Conservation (phyloP, 305 asterid genomes). For the Fraxinus sp. region DNA sequence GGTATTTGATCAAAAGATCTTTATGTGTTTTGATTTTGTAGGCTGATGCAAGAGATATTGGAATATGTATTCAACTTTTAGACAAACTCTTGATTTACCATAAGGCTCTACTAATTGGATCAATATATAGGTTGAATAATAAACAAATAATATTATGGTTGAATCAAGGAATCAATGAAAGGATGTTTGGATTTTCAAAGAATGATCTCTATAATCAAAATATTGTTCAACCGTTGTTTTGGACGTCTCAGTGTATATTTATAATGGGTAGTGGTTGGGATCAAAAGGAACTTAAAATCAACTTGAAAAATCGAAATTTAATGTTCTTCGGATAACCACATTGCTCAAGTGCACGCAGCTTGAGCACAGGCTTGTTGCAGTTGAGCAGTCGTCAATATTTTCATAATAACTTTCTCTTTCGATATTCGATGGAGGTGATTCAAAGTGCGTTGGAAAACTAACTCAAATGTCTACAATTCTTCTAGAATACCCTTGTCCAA, state of each 20-base stretch:
- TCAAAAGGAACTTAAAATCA: neutral
- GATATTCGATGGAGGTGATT: neutral
- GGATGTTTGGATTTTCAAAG: neutral
- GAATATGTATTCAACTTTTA: neutral
- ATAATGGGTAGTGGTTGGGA: neutral
- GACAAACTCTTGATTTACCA: neutral
- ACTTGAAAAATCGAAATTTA: neutral
- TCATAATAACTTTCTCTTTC: neutral
- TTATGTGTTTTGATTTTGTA: neutral
- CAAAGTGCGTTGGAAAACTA: neutral
- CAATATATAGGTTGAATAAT: neutral
- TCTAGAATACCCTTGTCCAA: neutral
- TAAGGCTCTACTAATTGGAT: neutral
- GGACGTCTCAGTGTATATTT: neutral
- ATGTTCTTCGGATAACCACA: neutral
- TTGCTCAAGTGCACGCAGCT: neutral
- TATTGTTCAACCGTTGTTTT: neutral
- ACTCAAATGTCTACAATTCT: neutral
- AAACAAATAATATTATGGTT: neutral
- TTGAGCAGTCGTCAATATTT: neutral
- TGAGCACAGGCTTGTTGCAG: neutral
- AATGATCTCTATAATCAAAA: neutral
- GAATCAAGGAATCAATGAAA: neutral
- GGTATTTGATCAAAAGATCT: neutral
- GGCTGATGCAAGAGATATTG: neutral